Percentiles rank a stretch among this genome's conserved stretches.
Evolutionary conservation across 176 grass and related monocot genomes (phyloP).

Genomic region (Avena eriantha): DNA sequence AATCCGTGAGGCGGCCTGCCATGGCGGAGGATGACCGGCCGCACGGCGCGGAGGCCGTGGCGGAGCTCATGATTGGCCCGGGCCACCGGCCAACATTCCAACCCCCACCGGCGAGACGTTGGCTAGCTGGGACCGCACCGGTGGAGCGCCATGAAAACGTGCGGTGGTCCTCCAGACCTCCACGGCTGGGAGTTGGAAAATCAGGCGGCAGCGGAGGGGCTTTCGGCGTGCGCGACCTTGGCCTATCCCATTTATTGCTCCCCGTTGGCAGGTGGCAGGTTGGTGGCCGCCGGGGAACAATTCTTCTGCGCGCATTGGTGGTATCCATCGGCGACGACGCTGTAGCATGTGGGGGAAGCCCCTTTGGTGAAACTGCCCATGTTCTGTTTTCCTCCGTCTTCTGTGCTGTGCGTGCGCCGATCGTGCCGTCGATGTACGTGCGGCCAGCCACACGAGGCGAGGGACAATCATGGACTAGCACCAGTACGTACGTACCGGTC

Average conservation of each 20-base stretch:
- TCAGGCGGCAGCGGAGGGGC: background rate
- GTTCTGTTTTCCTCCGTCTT: background rate
- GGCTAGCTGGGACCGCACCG: background rate
- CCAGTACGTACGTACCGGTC: background rate
- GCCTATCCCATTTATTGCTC: background rate
- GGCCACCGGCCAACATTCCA: background rate
- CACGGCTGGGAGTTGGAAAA: background rate
- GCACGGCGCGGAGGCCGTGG: background rate
- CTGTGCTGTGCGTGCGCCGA: background rate
- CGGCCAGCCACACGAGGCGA: no score
- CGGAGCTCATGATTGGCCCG: slow-evolving; percentile 3
- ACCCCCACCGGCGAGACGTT: background rate
- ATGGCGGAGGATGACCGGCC: background rate
- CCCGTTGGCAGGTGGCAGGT: background rate
- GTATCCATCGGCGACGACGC: background rate
- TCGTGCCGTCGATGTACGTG: background rate
- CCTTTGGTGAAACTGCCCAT: background rate
- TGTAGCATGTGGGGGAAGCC: background rate
- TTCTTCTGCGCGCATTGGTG: background rate
- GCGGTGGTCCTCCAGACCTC: background rate
- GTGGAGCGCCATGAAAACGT: slow-evolving; percentile 2
- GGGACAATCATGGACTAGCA: no score
- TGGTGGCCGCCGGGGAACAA: background rate
- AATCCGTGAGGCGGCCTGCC: no score
- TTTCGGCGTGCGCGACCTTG: background rate